A percentile compares a stretch with the other conserved stretches of the same genome.
phyloP scores from a whole-genome alignment of 2,329 filamentous ascomycete species.

The Trematosphaeria pertusa region DNA sequence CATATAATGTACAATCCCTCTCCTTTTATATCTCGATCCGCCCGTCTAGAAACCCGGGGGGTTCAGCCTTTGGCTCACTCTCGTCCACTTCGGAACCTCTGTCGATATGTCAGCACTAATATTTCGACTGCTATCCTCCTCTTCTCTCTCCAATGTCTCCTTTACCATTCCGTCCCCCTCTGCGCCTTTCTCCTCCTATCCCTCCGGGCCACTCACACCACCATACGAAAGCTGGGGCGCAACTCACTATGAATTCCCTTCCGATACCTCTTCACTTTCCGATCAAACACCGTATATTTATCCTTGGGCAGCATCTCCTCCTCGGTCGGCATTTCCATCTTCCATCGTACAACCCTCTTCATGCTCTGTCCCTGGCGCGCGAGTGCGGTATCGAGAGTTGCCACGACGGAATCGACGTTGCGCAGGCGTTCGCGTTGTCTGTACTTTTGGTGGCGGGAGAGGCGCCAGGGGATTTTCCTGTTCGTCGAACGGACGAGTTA shows the following conservation, averaged over 20 bases:
- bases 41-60: slow-evolving; percentile 84
- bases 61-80: slow-evolving; percentile 91
- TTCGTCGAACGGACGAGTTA: slow-evolving; percentile 35
- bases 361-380: slow-evolving; percentile 71
- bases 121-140: no score
- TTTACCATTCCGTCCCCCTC: neutral
- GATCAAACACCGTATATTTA: slow-evolving; percentile 98
- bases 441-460: slow-evolving; percentile 72
- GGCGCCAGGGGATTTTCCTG: slow-evolving; percentile 96
- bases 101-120: slow-evolving; percentile 70
- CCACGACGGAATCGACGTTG: slow-evolving; percentile 83
- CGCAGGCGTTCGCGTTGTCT: slow-evolving; percentile 53
- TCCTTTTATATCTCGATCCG: slow-evolving; percentile 1
- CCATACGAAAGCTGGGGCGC: neutral
- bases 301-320: slow-evolving; percentile 94
- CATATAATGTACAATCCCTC: no score
- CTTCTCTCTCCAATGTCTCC: neutral
- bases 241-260: slow-evolving; percentile 96
- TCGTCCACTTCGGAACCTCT: slow-evolving; percentile 76
- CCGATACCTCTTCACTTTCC: slow-evolving; percentile 92
- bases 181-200: neutral
- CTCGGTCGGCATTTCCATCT: slow-evolving; percentile 93
- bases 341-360: slow-evolving; percentile 88
- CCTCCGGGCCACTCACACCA: no score
- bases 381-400: slow-evolving; percentile 80